Conservation (phyloP, 106 monocot genomes). For the Narthecium ossifragum region DNA sequence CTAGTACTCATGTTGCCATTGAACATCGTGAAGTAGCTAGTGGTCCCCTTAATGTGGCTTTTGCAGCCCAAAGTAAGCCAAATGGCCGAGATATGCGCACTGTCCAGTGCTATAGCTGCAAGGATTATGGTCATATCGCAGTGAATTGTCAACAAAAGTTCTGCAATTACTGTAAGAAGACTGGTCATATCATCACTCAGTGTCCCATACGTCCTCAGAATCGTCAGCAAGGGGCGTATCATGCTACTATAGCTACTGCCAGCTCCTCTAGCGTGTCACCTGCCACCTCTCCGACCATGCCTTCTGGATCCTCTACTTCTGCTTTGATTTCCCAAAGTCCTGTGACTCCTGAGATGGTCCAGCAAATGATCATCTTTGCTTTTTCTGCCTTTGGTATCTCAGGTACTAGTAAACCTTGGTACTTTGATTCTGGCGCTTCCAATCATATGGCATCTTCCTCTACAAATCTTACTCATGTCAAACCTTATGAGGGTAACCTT, state of each 20-base stretch:
- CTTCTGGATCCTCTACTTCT: not conserved
- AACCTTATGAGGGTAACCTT: not conserved
- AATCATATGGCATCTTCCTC: not conserved
- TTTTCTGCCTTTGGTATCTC: not conserved
- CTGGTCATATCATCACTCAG: slow-evolving; percentile 6
- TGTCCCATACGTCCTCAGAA: slow-evolving; percentile 7
- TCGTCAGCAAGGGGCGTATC: not conserved
- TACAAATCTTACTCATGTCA: not conserved
- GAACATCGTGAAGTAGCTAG: not conserved
- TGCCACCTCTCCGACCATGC: too few species aligned
- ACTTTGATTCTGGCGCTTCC: not conserved
- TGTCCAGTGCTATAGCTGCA: slow-evolving; percentile 7
- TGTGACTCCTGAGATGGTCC: slow-evolving; percentile 12
- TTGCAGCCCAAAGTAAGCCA: not conserved
- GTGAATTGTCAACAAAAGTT: slow-evolving; percentile 4
- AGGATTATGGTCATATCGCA: slow-evolving; percentile 1
- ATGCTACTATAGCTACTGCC: not conserved
- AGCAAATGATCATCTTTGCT: slow-evolving; percentile 15
- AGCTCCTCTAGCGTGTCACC: not conserved
- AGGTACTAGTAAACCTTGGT: slow-evolving; percentile 1
- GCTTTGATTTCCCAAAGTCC: not conserved
- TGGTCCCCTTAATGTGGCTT: not conserved
- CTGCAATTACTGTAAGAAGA: slow-evolving; percentile 13
- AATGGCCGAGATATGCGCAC: slow-evolving; percentile 3
- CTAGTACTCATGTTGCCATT: not conserved